phyloP scores from a whole-genome alignment of 2,329 filamentous ascomycete species.

The Botryotinia convoluta region DNA sequence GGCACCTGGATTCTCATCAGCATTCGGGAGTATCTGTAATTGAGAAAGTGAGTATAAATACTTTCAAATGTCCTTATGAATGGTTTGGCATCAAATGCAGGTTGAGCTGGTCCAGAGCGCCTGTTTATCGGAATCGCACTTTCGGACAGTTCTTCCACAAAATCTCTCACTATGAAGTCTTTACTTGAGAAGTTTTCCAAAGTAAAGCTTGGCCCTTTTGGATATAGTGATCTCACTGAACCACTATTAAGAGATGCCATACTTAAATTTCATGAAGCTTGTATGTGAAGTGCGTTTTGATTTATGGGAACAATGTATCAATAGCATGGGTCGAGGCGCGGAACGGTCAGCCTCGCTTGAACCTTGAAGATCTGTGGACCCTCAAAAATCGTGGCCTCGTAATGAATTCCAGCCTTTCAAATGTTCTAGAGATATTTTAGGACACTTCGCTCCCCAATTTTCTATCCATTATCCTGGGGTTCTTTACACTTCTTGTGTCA shows the following conservation, averaged over 20 bases:
- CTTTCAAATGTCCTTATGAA: conserved; percentile 92
- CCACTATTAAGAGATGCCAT: conserved; percentile 34
- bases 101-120: conserved; percentile 65
- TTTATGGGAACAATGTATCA: conserved; percentile 11
- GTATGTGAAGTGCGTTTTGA: conserved; percentile 16
- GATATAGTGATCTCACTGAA: conserved; percentile 56
- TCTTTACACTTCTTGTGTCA: background rate
- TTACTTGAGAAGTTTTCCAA: conserved; percentile 84
- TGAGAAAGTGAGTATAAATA: conserved; percentile 38
- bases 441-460: conserved; percentile 2
- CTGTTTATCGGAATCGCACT: conserved; percentile 75
- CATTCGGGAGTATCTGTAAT: background rate
- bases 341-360: conserved; percentile 18
- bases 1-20: conserved; percentile 49
- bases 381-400: conserved; percentile 14
- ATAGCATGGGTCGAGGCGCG: conserved; percentile 5
- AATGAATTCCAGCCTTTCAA: conserved; percentile 14
- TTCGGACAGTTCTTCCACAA: conserved; percentile 89
- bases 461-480: background rate
- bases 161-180: conserved; percentile 98
- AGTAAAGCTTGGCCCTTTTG: conserved; percentile 77
- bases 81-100: conserved; percentile 88
- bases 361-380: background rate
- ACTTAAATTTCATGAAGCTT: conserved; percentile 10
- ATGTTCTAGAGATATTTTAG: background rate